Conservation (phyloP, 345 rosid genomes). For the Psidium guajava region DNA sequence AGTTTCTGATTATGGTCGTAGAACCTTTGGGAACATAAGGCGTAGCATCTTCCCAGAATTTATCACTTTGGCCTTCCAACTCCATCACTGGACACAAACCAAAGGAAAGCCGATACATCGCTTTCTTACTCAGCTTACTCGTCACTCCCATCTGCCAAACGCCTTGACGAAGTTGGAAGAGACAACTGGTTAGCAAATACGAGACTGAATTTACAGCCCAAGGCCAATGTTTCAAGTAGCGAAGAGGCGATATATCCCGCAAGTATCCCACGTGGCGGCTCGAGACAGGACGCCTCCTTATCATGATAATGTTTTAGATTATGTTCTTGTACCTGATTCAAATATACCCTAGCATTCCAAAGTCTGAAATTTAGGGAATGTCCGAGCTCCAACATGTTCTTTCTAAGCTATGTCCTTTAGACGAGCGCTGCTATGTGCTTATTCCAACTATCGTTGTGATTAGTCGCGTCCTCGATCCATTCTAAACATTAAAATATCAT, state of each 20-base stretch:
- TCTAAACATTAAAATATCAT: background rate
- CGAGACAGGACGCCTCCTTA: too few species aligned
- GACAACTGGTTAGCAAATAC: background rate
- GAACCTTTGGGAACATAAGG: background rate
- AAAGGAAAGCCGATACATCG: background rate
- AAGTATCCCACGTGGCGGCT: too few species aligned
- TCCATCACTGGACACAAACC: background rate
- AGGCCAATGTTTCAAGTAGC: background rate
- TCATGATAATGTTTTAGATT: background rate
- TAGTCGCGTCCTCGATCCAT: background rate
- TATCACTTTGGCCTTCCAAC: background rate
- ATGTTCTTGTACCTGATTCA: background rate
- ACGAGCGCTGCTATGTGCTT: background rate
- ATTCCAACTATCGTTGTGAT: background rate
- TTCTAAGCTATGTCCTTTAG: background rate
- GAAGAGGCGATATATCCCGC: background rate
- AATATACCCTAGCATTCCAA: background rate
- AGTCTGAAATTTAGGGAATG: background rate
- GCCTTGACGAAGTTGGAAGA: background rate
- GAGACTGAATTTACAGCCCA: background rate
- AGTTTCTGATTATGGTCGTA: background rate
- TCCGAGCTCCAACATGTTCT: background rate
- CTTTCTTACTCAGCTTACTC: background rate
- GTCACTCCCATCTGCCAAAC: background rate
- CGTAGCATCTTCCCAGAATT: background rate